Percentiles rank a stretch among this genome's conserved stretches.
Conservation (phyloP, 2,329 filamentous ascomycete species). For the Colletotrichum spinosum region DNA sequence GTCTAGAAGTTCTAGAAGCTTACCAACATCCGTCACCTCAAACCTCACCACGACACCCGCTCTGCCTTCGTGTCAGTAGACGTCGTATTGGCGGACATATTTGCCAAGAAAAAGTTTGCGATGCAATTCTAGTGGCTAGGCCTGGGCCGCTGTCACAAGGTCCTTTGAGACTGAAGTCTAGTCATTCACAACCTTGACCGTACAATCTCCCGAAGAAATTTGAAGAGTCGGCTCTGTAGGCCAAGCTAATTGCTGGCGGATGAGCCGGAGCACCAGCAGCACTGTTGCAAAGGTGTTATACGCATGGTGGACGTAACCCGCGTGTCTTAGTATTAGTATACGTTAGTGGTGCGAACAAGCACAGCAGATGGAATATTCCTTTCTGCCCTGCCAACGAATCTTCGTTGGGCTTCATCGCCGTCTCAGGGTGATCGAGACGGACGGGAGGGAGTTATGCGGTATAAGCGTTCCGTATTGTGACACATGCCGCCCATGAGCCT, state of each 20-base stretch:
- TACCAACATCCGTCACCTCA: too few relatives aligned
- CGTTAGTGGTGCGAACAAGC: background rate
- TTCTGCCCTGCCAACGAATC: constrained; percentile 9
- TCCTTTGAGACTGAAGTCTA: too few relatives aligned
- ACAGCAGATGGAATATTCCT: background rate
- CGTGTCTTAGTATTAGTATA: constrained; percentile 23
- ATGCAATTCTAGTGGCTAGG: too few relatives aligned
- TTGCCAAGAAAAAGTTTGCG: too few relatives aligned
- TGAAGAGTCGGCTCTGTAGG: background rate
- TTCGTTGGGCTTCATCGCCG: constrained; percentile 16
- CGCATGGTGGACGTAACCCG: constrained; percentile 14
- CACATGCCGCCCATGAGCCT: constrained; percentile 25
- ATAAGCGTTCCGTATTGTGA: constrained; percentile 14
- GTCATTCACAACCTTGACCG: too few relatives aligned
- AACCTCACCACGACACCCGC: too few relatives aligned
- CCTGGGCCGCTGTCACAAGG: too few relatives aligned
- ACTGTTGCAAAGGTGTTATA: constrained; percentile 18
- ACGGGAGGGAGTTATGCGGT: constrained; percentile 17
- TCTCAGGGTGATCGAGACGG: constrained; percentile 19
- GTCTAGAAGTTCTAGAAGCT: too few relatives aligned
- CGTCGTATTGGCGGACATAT: too few relatives aligned
- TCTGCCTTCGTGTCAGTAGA: too few relatives aligned
- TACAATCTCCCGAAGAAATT: too few relatives aligned
- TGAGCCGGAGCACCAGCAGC: constrained; percentile 8
- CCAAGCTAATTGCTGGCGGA: constrained; percentile 21